Evolutionary conservation across 2,329 filamentous ascomycete genomes (phyloP), one percentile per base, ranked within the genome.

Genomic region (Blumeria graminis): DNA sequence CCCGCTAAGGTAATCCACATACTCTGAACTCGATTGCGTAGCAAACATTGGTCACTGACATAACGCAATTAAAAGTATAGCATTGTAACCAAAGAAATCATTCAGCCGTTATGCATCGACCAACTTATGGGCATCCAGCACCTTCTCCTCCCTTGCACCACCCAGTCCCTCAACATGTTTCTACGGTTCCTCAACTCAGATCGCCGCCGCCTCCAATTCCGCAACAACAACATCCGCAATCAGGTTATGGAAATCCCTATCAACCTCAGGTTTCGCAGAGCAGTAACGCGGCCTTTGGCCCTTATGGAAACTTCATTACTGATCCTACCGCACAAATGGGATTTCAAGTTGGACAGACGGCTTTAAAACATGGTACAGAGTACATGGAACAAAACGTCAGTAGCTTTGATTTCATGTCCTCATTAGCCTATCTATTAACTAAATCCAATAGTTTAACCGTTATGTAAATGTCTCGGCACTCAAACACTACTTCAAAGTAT

Each of bases 401-500:
- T 57, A 76, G 18, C n/a, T 38, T 34, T 16, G 13, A 6, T 14
- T 14, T 8, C 16, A 28, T 16, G 5, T n/a, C 10, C n/a, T 18
- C 10, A 13, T 39, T 14, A 41, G 14, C 3, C n/a, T 10, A 18
- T 10, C 8, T 38, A 11, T 14, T 33, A 63, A 60, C 63, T 51
- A 22, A 35, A 41, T n/a, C 11, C 45, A 55, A 28, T 64, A 85
- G 82, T 73, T 86, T 64, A 83, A 82, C 64, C 79, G 81, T 69
- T 95, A 90, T 71, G 82, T 98, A 70, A 94, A 89, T 66, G 84
- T 96, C 63, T 83, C 84, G 13, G 86, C 87, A 16, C 76, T 98
- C 48, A 98, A 98, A 71, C 92, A 95, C 71, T 98, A 96, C 76
- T 98, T 98, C 74, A 95, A 96, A 71, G 92, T 98, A 61, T 93